These are phyloP conservation scores for Gryganskiella cystojenkinii DNA, from an alignment of 192 early-diverging fungal species.

Conservation along the genomic window DNA sequence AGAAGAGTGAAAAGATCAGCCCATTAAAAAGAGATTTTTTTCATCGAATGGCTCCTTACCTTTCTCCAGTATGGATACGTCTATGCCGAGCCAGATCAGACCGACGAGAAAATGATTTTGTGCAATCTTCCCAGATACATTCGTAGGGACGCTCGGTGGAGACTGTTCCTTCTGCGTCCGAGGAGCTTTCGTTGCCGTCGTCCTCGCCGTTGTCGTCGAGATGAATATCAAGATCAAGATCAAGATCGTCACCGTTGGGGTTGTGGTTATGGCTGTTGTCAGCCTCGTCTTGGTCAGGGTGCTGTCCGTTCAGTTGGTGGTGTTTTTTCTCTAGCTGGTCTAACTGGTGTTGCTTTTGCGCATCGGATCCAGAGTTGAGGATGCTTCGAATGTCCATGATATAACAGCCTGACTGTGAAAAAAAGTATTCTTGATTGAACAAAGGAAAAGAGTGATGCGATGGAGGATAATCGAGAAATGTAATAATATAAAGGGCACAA, in stretches of 20 bases:
- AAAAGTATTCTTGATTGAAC: no score
- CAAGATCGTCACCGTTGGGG: conserved; percentile 27
- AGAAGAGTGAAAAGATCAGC: no score
- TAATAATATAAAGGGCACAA: no score
- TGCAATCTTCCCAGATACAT: conserved; percentile 70
- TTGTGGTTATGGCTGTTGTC: background rate
- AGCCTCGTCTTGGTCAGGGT: background rate
- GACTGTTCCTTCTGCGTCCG: conserved; percentile 46
- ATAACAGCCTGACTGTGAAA: background rate
- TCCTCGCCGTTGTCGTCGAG: conserved; percentile 33
- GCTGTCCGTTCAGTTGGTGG: conserved; percentile 8
- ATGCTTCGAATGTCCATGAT: conserved; percentile 53
- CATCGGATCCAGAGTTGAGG: conserved; percentile 47
- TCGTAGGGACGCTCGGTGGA: conserved; percentile 56
- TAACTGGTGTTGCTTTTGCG: conserved; percentile 14
- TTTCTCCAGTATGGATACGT: conserved; percentile 80
- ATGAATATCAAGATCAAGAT: conserved; percentile 50
- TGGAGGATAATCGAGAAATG: no score
- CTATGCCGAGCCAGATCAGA: conserved; percentile 78
- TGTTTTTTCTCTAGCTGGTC: conserved; percentile 11
- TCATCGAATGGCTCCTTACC: conserved; percentile 29
- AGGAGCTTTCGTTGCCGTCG: conserved; percentile 36
- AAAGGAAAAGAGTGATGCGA: no score
- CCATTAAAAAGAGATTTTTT: no score
- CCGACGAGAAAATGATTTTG: conserved; percentile 74